phyloP scores from a whole-genome alignment of 495 filamentous ascomycete species.

The Bacidia gigantensis region DNA sequence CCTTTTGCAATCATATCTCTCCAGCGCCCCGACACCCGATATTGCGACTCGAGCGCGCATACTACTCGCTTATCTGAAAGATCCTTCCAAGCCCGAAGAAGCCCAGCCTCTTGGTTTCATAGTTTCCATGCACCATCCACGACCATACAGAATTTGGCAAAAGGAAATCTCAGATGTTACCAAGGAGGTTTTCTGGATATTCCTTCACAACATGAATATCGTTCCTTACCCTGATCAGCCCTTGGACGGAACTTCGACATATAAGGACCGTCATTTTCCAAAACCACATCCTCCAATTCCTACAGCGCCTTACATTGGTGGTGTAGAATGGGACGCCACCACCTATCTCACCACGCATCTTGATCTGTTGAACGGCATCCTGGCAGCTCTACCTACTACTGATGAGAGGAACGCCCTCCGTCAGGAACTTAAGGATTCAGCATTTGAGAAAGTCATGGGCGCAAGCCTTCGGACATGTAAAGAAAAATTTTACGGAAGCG shows the following conservation, averaged over 20 bases:
- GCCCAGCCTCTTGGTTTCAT: constrained; percentile 74
- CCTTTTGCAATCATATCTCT: constrained; percentile 73
- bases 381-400: constrained; percentile 64
- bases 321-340: constrained; percentile 97
- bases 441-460: constrained; percentile 86
- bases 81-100: constrained; percentile 63
- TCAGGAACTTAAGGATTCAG: constrained; percentile 61
- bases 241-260: constrained; percentile 24
- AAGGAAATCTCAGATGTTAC: constrained; percentile 84
- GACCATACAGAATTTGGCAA: constrained; percentile 87
- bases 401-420: constrained; percentile 69
- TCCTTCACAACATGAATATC: constrained; percentile 84
- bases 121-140: constrained; percentile 67
- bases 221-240: constrained; percentile 40
- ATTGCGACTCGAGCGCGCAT: constrained; percentile 47
- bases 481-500: constrained; percentile 85
- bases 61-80: constrained; percentile 65
- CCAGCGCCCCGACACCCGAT: constrained; percentile 36
- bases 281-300: constrained; percentile 79
- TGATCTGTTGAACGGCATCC: constrained; percentile 80
- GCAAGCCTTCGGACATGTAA: constrained; percentile 78
- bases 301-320: constrained; percentile 90
- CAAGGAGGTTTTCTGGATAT: constrained; percentile 99
- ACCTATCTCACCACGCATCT: constrained; percentile 88
- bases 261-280: constrained; percentile 68